phyloP scores from a whole-genome alignment of 176 grass and related monocot species.

The Thinopyrum elongatum region DNA sequence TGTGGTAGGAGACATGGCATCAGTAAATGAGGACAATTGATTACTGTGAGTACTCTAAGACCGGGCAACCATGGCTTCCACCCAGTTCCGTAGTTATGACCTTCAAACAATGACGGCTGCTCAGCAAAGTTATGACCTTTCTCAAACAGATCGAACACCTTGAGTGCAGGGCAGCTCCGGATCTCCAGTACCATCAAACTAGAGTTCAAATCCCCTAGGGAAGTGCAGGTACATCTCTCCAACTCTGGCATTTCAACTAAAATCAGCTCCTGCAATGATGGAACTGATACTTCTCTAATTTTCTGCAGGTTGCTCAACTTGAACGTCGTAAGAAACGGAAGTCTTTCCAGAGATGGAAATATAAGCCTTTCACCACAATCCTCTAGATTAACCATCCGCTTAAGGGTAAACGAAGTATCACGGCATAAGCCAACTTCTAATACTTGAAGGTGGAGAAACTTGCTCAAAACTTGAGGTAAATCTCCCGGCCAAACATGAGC shows the following conservation, averaged over 20 bases:
- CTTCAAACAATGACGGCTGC: too few species aligned
- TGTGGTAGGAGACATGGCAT: too few species aligned
- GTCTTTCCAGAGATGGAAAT: neutral
- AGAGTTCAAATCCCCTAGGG: neutral
- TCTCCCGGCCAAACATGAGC: too few species aligned
- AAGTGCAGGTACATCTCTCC: constrained; percentile 5
- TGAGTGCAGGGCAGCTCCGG: too few species aligned
- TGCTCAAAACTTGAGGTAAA: too few species aligned
- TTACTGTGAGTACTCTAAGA: too few species aligned
- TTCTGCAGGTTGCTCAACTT: neutral
- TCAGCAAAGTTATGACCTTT: too few species aligned
- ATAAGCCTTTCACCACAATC: neutral
- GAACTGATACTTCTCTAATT: constrained; percentile 4
- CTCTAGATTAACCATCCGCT: constrained; percentile 22
- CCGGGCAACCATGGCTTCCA: too few species aligned
- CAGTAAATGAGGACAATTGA: too few species aligned
- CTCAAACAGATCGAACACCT: too few species aligned
- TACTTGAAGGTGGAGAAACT: too few species aligned
- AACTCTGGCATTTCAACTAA: neutral
- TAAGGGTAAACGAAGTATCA: constrained; percentile 8
- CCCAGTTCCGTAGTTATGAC: too few species aligned
- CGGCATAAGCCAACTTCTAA: neutral
- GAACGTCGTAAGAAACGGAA: constrained; percentile 1
- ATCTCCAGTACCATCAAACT: neutral
- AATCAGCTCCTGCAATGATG: constrained; percentile 24